Conservation (phyloP, 352 stramenopile species). For the Thraustotheca clavata region DNA sequence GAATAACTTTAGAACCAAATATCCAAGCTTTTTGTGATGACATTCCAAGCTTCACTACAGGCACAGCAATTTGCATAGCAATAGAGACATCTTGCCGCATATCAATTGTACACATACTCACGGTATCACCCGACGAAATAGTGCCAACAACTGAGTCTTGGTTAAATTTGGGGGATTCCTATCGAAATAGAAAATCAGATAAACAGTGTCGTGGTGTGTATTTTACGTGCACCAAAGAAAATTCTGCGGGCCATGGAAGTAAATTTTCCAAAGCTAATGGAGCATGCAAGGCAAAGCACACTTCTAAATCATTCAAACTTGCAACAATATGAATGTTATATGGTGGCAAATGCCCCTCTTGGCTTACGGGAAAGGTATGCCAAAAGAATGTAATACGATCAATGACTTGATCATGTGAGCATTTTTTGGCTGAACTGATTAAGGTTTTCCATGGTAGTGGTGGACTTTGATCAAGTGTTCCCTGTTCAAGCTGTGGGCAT, state of each 20-base stretch:
- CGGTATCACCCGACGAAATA: constrained; percentile 45
- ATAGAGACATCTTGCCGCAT: constrained; percentile 51
- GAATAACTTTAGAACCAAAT: neutral
- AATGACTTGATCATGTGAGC: neutral
- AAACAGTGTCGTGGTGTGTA: neutral
- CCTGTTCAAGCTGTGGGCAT: constrained; percentile 25
- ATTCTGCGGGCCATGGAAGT: constrained; percentile 59
- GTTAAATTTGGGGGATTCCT: constrained; percentile 62
- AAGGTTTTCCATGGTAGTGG: neutral
- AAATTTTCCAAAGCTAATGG: constrained; percentile 71
- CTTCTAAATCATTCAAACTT: neutral
- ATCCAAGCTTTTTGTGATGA: neutral
- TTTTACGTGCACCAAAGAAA: neutral
- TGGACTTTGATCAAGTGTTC: neutral
- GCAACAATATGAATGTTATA: constrained; percentile 6
- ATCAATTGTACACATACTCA: constrained; percentile 57
- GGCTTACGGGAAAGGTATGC: neutral
- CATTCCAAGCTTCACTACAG: constrained; percentile 33
- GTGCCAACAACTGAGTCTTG: constrained; percentile 43
- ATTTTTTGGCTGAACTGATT: neutral
- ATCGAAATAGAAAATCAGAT: constrained; percentile 14
- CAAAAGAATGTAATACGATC: constrained; percentile 7
- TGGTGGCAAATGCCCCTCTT: neutral
- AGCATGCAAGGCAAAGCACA: constrained; percentile 35
- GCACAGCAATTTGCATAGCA: constrained; percentile 61